Conservation (phyloP, 2,329 filamentous ascomycete genomes). For the Cryoendolithus antarcticus region DNA sequence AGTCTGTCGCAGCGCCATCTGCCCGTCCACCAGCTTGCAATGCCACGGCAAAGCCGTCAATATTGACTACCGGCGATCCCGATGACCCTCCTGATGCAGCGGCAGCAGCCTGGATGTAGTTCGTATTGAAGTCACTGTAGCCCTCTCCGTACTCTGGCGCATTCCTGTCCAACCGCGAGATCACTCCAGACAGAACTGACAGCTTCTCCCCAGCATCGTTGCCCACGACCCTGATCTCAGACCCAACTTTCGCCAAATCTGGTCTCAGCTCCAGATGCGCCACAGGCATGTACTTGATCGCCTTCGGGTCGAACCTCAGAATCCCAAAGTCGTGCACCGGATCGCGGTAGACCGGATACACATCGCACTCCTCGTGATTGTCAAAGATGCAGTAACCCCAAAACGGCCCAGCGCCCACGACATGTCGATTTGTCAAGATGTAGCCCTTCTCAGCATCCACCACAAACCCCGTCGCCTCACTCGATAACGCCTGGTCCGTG, state of each 20-base stretch:
- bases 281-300: constrained; percentile 94
- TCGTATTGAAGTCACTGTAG: constrained; percentile 92
- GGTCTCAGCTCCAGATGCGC: constrained; percentile 68
- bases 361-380: constrained; percentile 93
- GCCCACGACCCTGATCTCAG: constrained; percentile 92
- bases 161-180: constrained; percentile 89
- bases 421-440: constrained; percentile 54
- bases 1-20: constrained; percentile 93
- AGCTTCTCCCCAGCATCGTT: constrained; percentile 98
- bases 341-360: constrained; percentile 91
- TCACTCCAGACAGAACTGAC: constrained; percentile 93
- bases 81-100: constrained; percentile 94
- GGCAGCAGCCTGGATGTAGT: constrained; percentile 96
- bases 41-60: constrained; percentile 82
- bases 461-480: constrained; percentile 94
- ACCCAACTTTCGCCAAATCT: constrained; percentile 74
- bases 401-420: constrained; percentile 89
- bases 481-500: constrained; percentile 85
- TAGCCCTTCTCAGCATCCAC: constrained; percentile 84
- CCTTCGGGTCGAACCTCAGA: constrained; percentile 85
- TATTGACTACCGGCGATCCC: constrained; percentile 94
- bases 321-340: constrained; percentile 98
- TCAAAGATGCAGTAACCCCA: constrained; percentile 98
- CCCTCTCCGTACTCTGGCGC: constrained; percentile 96
- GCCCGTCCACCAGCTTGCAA: constrained; percentile 87